Percentiles rank a stretch among this genome's conserved stretches.
Evolutionary conservation across 768 basidiomycete species (phyloP).

Genomic region (Hemileccinum impolitum): DNA sequence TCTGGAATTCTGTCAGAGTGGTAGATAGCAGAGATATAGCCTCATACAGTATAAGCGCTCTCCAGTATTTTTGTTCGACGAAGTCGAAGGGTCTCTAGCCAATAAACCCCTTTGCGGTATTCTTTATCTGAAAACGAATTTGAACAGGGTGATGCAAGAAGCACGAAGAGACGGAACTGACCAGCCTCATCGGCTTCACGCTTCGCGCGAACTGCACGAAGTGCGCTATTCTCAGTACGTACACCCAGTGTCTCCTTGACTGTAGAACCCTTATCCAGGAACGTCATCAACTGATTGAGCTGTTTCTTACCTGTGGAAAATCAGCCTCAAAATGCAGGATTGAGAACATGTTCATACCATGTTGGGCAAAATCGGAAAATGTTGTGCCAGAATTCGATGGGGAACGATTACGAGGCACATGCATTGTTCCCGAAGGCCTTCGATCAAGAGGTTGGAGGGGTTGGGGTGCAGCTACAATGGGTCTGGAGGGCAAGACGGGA

Average conservation of each 20-base stretch:
- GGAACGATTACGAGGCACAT: constrained; percentile 60
- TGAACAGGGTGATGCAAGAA: constrained; percentile 1
- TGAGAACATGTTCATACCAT: constrained; percentile 42
- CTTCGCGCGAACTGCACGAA: constrained; percentile 78
- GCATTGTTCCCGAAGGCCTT: constrained; percentile 59
- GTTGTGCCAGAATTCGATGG: constrained; percentile 79
- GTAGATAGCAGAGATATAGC: neutral
- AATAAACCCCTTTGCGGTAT: constrained; percentile 85
- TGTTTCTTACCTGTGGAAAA: constrained; percentile 68
- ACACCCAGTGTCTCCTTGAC: constrained; percentile 59
- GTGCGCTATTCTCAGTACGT: constrained; percentile 57
- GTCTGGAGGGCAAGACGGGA: constrained; percentile 44
- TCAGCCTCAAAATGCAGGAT: neutral
- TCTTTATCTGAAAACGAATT: constrained; percentile 65
- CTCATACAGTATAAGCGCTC: constrained; percentile 69
- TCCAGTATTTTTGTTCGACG: constrained; percentile 79
- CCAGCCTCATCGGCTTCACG: constrained; percentile 91
- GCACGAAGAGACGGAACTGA: constrained; percentile 28
- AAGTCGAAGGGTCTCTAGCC: constrained; percentile 87
- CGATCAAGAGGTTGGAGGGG: constrained; percentile 74
- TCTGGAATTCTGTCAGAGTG: constrained; percentile 42
- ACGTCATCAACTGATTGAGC: constrained; percentile 80
- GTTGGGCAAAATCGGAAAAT: constrained; percentile 84
- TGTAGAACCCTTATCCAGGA: constrained; percentile 73
- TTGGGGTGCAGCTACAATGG: constrained; percentile 66